Conservation (phyloP, 2,329 filamentous ascomycete species). For the Aureobasidium sp. region DNA sequence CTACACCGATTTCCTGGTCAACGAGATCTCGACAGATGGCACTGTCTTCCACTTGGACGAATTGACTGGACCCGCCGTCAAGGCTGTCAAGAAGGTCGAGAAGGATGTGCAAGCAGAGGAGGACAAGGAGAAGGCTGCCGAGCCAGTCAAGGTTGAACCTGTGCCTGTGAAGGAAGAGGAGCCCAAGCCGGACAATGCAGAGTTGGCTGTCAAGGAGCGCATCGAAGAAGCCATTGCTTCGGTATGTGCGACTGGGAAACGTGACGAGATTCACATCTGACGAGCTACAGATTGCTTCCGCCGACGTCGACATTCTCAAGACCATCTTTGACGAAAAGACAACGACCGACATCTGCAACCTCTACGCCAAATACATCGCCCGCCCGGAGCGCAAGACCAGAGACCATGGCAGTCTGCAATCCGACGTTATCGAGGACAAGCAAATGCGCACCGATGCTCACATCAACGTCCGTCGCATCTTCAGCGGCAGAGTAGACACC, state of each 20-base stretch:
- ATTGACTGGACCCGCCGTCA: slow-evolving; percentile 25
- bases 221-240: slow-evolving; percentile 11
- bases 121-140: slow-evolving; percentile 4
- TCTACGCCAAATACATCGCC: slow-evolving; percentile 47
- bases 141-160: neutral
- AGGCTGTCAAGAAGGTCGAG: slow-evolving; percentile 13
- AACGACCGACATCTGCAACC: slow-evolving; percentile 43
- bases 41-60: slow-evolving; percentile 63
- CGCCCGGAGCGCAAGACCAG: slow-evolving; percentile 48
- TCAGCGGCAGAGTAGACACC: slow-evolving; percentile 70
- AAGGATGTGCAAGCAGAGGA: slow-evolving; percentile 1
- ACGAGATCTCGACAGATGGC: slow-evolving; percentile 73
- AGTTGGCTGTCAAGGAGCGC: slow-evolving; percentile 1
- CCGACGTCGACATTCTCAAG: slow-evolving; percentile 31
- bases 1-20: slow-evolving; percentile 88
- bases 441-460: slow-evolving; percentile 56
- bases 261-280: neutral
- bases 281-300: slow-evolving; percentile 26
- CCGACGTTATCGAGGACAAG: slow-evolving; percentile 51
- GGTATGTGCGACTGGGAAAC: neutral
- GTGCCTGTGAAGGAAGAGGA: slow-evolving; percentile 11
- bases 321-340: slow-evolving; percentile 45
- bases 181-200: slow-evolving; percentile 6
- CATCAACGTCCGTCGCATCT: slow-evolving; percentile 64
- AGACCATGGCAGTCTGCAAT: slow-evolving; percentile 47